Percentiles rank a stretch among this genome's conserved stretches.
Evolutionary conservation across 202 grass and related monocot genomes (phyloP).

Genomic region (Elaeis oleifera): DNA sequence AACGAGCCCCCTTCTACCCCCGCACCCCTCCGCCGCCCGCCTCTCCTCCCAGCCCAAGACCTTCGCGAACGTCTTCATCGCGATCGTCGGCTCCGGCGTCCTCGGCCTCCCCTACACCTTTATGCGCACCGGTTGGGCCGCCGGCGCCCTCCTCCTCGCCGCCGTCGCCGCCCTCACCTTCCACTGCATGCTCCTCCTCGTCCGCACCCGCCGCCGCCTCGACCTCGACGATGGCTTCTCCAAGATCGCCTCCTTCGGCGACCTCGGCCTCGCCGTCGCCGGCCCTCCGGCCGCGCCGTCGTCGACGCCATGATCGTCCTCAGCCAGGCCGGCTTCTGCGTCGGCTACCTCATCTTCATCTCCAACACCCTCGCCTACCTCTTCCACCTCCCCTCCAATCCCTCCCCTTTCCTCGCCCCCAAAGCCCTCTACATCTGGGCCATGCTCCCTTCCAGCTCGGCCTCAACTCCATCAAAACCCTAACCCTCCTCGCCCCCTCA

Average conservation of each 20-base stretch:
- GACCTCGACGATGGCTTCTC: slow-evolving; percentile 22
- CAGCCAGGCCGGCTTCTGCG: slow-evolving; percentile 86
- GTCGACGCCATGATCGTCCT: slow-evolving; percentile 89
- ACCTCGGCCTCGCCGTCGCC: slow-evolving; percentile 61
- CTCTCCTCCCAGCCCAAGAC: slow-evolving; percentile 95
- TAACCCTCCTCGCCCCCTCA: slow-evolving; percentile 85
- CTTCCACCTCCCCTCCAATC: slow-evolving; percentile 25
- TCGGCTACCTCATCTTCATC: slow-evolving; percentile 92
- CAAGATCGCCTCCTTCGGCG: slow-evolving; percentile 83
- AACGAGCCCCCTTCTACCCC: slow-evolving; percentile 44
- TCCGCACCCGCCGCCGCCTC: slow-evolving; percentile 57
- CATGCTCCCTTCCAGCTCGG: slow-evolving; percentile 92
- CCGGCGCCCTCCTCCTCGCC: slow-evolving; percentile 57
- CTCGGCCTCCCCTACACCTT: slow-evolving; percentile 97
- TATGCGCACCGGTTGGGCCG: slow-evolving; percentile 79
- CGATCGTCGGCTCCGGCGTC: slow-evolving; percentile 81
- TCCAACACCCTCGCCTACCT: slow-evolving; percentile 74
- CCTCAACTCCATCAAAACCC: slow-evolving; percentile 86
- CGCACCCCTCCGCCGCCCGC: slow-evolving; percentile 18
- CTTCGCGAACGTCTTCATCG: slow-evolving; percentile 94
- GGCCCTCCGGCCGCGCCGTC: slow-evolving; percentile 46
- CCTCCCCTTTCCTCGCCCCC: slow-evolving; percentile 44
- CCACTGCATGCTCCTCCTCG: slow-evolving; percentile 96
- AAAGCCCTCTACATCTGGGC: slow-evolving; percentile 71
- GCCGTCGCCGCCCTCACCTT: slow-evolving; percentile 68